Evolutionary conservation across 2,329 filamentous ascomycete species (phyloP), one percentile per base, ranked within the genome.

Genomic region (Neofusicoccum cordaticola): DNA sequence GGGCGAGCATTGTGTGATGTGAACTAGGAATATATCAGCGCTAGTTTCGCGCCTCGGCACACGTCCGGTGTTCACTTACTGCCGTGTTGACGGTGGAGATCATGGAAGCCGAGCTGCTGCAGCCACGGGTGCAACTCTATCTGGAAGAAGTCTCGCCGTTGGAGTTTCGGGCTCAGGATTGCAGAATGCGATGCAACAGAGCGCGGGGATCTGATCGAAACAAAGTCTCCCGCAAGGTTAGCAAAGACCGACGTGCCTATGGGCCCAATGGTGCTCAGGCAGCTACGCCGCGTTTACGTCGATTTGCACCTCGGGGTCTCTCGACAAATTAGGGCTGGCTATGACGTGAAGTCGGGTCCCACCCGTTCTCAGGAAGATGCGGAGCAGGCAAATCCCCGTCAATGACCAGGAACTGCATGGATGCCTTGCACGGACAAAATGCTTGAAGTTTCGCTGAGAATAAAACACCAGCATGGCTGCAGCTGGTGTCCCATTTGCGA

Each of bases 1-100:
- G 51, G 89, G 91, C 19, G 89, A 93, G 84, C 95, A 96, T 58
- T 90, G 92, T 2, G 91, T 95, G 65, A 96, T 84, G 70, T 84
- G 83, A 71, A 96, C 89, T 66, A 87, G 86, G 80, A 92, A 84
- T 81, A 84, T 81, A 79, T 81, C 89, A 83, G 71, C 88, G 89
- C 60, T 91, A 86, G 71, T 86, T 86, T 71, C 85, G 8, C 37
- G 11, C 62, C 84, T 66, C 82, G 78, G 83, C 95, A 92, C 67
- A 90, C 88, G 66, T 93, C 71, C 69, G 65, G 86, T 84, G 75
- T 76, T 3, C 74, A n/a, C 73, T 85, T 83, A 66, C 85, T 85
- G 37, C 79, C 79, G 61, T 83, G 80, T 12, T 73, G 68, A 62
- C 79, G 79, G 70, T 84, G 81, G 76, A 78, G 86, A 8, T 80